Percentiles rank a stretch among this genome's conserved stretches.
phyloP scores from a whole-genome alignment of 2,329 filamentous ascomycete species.

The Pseudocercospora musae region DNA sequence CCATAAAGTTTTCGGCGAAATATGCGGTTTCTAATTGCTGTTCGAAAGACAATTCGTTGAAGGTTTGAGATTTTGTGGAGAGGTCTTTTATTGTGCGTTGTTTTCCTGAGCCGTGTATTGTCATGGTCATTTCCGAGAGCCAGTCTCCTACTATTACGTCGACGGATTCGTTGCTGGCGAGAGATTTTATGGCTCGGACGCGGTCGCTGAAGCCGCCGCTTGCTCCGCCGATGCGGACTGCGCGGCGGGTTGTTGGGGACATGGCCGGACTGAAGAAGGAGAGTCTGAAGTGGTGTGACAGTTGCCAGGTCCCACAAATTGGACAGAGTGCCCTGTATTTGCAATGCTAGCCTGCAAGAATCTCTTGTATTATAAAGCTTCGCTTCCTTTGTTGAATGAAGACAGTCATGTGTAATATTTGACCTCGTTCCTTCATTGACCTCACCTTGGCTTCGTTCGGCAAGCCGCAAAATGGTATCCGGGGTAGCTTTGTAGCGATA shows the following conservation, averaged over 20 bases:
- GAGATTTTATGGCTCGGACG: conserved; percentile 27
- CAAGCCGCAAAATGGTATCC: background rate
- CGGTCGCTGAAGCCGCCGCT: conserved; percentile 38
- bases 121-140: conserved; percentile 53
- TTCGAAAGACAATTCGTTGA: conserved; percentile 6
- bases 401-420: background rate
- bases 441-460: background rate
- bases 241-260: conserved; percentile 1
- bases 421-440: background rate
- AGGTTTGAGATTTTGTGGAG: conserved; percentile 7
- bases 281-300: background rate
- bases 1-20: conserved; percentile 40
- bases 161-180: conserved; percentile 39
- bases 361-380: background rate
- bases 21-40: conserved; percentile 14
- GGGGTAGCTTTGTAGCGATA: background rate
- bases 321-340: background rate
- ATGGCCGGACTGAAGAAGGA: background rate
- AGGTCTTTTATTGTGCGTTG: conserved; percentile 9
- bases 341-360: background rate
- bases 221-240: conserved; percentile 27
- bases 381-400: background rate
- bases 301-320: background rate
- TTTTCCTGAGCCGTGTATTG: conserved; percentile 31
- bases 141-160: conserved; percentile 50